Evolutionary conservation across 306 rosid genomes (phyloP).

Genomic region (Malus fusca): DNA sequence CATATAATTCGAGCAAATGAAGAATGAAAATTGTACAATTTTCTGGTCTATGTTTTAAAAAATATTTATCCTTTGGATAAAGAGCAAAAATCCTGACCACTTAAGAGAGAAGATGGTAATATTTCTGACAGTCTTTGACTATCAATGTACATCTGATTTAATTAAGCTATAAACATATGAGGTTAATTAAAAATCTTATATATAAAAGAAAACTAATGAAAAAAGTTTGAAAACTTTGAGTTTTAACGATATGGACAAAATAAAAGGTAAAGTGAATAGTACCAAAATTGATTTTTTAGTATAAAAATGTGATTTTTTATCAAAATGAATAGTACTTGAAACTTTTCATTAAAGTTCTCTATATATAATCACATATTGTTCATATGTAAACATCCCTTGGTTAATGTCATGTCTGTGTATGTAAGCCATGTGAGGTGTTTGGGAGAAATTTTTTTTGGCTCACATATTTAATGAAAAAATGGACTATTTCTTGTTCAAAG

Average conservation of each 20-base stretch:
- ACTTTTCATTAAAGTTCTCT: too few species aligned
- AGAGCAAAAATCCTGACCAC: slow-evolving; percentile 13
- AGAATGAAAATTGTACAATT: not conserved
- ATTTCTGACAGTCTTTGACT: slow-evolving; percentile 34
- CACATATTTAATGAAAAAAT: slow-evolving; percentile 42
- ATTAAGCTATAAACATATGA: slow-evolving; percentile 13
- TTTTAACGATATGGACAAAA: too few species aligned
- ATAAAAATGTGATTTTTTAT: too few species aligned
- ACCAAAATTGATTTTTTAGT: too few species aligned
- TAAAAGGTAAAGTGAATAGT: too few species aligned
- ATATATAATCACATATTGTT: slow-evolving; percentile 15
- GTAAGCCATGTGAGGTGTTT: slow-evolving; percentile 81
- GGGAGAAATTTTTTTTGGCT: slow-evolving; percentile 16
- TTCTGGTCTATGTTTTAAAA: not conserved
- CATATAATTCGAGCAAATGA: not conserved
- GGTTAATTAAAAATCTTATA: not conserved
- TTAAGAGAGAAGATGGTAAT: not conserved
- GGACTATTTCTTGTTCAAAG: slow-evolving; percentile 52
- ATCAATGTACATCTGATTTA: slow-evolving; percentile 40
- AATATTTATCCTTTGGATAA: slow-evolving; percentile 1
- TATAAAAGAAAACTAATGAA: too few species aligned
- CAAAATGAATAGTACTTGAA: too few species aligned
- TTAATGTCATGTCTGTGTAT: slow-evolving; percentile 56
- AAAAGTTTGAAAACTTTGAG: too few species aligned
- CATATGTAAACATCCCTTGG: slow-evolving; percentile 39